Evolutionary conservation across 192 early-diverging fungal genomes (phyloP).

Genomic region (Podila minutissima): DNA sequence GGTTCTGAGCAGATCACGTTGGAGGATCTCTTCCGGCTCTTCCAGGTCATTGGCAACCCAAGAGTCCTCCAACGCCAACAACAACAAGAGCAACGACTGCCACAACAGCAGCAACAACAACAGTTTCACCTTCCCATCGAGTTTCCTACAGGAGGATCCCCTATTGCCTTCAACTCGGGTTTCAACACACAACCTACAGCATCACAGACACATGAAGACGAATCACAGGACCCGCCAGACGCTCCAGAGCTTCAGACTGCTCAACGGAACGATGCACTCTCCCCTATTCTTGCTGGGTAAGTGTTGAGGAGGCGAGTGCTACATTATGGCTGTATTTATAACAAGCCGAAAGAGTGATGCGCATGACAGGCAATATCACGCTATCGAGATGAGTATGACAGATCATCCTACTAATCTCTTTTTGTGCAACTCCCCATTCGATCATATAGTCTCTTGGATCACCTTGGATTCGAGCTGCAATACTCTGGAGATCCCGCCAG

Average conservation of each 20-base stretch:
- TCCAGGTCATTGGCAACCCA: conserved; percentile 9
- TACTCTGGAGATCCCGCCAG: not conserved
- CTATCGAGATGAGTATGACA: not conserved
- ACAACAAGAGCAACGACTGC: conserved; percentile 10
- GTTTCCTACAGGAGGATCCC: conserved; percentile 9
- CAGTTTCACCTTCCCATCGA: conserved; percentile 6
- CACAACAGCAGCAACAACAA: not conserved
- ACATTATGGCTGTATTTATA: conserved; percentile 1
- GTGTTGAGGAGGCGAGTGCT: not conserved
- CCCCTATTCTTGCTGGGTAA: not conserved
- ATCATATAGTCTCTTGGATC: conserved; percentile 18
- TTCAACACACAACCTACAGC: not conserved
- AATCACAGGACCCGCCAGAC: conserved; percentile 2
- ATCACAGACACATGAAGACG: not conserved
- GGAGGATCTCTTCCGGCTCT: conserved; percentile 21
- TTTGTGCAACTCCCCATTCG: too few species aligned
- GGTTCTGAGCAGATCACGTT: conserved; percentile 1
- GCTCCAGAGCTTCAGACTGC: not conserved
- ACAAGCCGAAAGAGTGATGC: not conserved
- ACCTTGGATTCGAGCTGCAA: conserved; percentile 12
- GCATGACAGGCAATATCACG: too few species aligned
- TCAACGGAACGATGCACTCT: not conserved
- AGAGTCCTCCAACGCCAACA: conserved; percentile 1
- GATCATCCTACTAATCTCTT: not conserved
- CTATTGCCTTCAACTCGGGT: conserved; percentile 1